Percentiles rank a stretch among this genome's conserved stretches.
phyloP scores from a whole-genome alignment of 148 eudicot species.

The Rhododendron simsii region DNA sequence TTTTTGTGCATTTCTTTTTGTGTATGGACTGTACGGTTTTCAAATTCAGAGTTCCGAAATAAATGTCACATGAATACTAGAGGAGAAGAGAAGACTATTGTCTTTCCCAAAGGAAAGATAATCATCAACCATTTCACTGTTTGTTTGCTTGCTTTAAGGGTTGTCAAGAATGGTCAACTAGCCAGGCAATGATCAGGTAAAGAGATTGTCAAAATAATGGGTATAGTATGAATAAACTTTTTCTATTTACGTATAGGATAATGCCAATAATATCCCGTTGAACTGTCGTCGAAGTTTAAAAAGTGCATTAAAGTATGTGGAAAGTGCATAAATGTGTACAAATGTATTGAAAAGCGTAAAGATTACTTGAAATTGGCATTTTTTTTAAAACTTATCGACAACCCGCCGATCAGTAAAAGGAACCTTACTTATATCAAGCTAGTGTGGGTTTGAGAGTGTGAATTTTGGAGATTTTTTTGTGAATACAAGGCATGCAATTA shows the following conservation, averaged over 20 bases:
- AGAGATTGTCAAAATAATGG: neutral
- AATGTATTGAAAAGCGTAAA: too few relatives aligned
- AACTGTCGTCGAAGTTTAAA: neutral
- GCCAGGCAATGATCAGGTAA: neutral
- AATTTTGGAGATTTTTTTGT: neutral
- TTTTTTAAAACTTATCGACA: too few relatives aligned
- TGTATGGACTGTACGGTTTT: neutral
- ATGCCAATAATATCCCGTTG: neutral
- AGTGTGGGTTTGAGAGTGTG: neutral
- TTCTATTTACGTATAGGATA: neutral
- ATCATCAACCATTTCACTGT: neutral
- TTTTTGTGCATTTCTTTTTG: constrained; percentile 22
- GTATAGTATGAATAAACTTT: neutral
- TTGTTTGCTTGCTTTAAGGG: neutral
- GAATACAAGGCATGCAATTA: neutral
- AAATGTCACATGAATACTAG: neutral
- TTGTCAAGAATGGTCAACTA: neutral
- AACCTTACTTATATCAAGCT: neutral
- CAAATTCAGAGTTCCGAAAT: neutral
- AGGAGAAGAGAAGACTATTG: neutral
- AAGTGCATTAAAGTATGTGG: too few relatives aligned
- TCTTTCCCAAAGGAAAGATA: neutral
- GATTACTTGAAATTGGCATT: too few relatives aligned
- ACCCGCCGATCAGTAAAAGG: too few relatives aligned
- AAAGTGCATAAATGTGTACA: too few relatives aligned